Evolutionary conservation across 805 yeast species (phyloP).

Genomic region (Cyberlindnera maritima): DNA sequence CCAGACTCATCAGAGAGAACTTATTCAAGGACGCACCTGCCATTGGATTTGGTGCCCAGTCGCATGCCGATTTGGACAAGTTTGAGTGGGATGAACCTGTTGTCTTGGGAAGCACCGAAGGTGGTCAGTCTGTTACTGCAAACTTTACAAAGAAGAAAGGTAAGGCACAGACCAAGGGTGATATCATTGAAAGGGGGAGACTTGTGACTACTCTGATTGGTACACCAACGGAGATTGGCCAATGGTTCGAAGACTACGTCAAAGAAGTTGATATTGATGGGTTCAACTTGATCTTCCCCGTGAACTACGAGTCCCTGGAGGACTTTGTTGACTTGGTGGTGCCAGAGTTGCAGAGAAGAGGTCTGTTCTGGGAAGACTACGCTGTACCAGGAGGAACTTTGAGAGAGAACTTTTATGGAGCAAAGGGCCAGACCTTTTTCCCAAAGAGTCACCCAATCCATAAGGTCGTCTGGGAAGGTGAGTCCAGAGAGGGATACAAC

Average conservation of each 20-base stretch:
- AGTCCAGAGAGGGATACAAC: conserved; percentile 21
- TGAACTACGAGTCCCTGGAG: conserved; percentile 35
- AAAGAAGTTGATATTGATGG: conserved; percentile 41
- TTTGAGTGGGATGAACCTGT: conserved; percentile 29
- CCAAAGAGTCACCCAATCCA: conserved; percentile 23
- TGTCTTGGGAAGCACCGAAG: conserved; percentile 31
- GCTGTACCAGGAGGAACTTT: conserved; percentile 36
- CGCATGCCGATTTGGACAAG: conserved; percentile 40
- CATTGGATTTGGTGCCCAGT: conserved; percentile 44
- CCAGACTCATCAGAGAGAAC: conserved; percentile 31
- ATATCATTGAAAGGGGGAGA: conserved; percentile 34
- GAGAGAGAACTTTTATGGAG: conserved; percentile 36
- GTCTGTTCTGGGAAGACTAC: conserved; percentile 37
- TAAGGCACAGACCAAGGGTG: conserved; percentile 24
- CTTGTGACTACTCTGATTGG: conserved; percentile 33
- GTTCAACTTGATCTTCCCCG: conserved; percentile 38
- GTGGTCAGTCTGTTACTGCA: conserved; percentile 34
- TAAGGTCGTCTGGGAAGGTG: conserved; percentile 18
- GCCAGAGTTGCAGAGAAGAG: conserved; percentile 36
- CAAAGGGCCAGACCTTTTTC: conserved; percentile 22
- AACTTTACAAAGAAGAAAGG: conserved; percentile 25
- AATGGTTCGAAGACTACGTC: conserved; percentile 38
- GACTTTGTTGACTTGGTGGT: conserved; percentile 36
- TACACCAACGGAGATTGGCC: conserved; percentile 36
- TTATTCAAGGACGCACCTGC: conserved; percentile 42